These are phyloP conservation scores for Alternaria consortialis DNA, from an alignment of 2,329 filamentous ascomycete genomes.

Conservation along the genomic window DNA sequence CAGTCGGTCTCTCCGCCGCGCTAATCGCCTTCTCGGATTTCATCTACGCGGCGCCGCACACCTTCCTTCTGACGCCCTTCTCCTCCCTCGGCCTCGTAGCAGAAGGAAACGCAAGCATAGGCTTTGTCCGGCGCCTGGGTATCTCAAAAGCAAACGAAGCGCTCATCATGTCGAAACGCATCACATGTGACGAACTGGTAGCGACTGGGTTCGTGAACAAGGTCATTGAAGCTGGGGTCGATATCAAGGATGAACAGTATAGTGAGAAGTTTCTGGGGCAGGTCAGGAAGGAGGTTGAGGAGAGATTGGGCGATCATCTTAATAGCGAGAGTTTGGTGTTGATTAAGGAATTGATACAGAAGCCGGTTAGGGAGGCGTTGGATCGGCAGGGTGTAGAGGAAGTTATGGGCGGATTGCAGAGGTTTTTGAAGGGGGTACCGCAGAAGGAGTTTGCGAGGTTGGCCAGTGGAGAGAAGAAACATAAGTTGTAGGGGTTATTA, in stretches of 20 bases:
- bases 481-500: slow-evolving; percentile 74
- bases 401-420: slow-evolving; percentile 83
- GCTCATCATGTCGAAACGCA: slow-evolving; percentile 85
- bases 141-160: slow-evolving; percentile 88
- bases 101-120: slow-evolving; percentile 82
- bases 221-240: slow-evolving; percentile 68
- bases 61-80: slow-evolving; percentile 92
- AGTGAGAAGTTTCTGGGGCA: slow-evolving; percentile 70
- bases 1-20: slow-evolving; percentile 86
- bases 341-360: slow-evolving; percentile 84
- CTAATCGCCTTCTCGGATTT: slow-evolving; percentile 88
- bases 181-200: slow-evolving; percentile 76
- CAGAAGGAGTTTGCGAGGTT: slow-evolving; percentile 90
- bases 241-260: slow-evolving; percentile 61
- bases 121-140: slow-evolving; percentile 82
- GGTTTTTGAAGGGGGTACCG: slow-evolving; percentile 81
- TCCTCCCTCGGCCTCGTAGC: slow-evolving; percentile 87
- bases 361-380: slow-evolving; percentile 74
- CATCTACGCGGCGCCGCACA: slow-evolving; percentile 80
- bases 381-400: slow-evolving; percentile 83
- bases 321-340: slow-evolving; percentile 79
- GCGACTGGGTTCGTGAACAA: slow-evolving; percentile 85
- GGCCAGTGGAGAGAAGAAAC: slow-evolving; percentile 87
- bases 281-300: slow-evolving; percentile 82
- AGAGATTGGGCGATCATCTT: slow-evolving; percentile 80